Percentiles rank a stretch among this genome's conserved stretches.
Evolutionary conservation across 164 flowering plant genomes (phyloP).

Genomic region (Vitis amurensis): DNA sequence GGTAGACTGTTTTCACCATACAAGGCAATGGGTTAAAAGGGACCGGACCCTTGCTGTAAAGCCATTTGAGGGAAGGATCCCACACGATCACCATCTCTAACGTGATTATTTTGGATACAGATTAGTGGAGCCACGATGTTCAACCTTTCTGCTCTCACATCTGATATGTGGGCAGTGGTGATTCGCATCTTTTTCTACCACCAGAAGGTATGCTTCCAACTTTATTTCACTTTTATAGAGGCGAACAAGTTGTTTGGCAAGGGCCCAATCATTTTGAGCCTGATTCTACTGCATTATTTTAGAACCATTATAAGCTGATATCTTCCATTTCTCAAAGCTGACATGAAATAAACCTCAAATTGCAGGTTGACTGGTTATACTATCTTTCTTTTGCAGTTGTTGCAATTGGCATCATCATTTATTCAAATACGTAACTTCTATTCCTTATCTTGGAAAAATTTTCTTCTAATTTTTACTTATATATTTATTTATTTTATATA

Average conservation of each 20-base stretch:
- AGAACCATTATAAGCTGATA: background rate
- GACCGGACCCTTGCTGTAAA: no score
- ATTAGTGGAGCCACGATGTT: conserved; percentile 66
- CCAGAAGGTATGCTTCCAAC: conserved; percentile 46
- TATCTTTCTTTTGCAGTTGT: conserved; percentile 54
- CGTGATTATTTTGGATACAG: conserved; percentile 26
- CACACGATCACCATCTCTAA: conserved; percentile 1
- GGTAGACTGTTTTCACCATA: no score
- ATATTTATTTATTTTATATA: background rate
- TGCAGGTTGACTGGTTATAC: conserved; percentile 84
- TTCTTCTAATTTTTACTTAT: background rate
- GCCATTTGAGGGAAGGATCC: no score
- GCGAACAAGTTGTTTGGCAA: no score
- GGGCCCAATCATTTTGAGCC: no score
- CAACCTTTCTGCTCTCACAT: conserved; percentile 74
- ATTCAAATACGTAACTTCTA: conserved; percentile 54
- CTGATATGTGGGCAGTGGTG: conserved; percentile 85
- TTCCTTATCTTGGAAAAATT: background rate
- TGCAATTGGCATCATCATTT: conserved; percentile 60
- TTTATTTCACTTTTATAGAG: background rate
- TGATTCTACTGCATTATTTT: no score
- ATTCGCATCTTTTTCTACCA: conserved; percentile 65
- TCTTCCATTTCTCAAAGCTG: background rate
- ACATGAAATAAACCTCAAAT: background rate
- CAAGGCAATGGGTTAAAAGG: no score